Base-by-base conservation (phyloP, 345 rosid genomes). In the Citrus inodora region DNA sequence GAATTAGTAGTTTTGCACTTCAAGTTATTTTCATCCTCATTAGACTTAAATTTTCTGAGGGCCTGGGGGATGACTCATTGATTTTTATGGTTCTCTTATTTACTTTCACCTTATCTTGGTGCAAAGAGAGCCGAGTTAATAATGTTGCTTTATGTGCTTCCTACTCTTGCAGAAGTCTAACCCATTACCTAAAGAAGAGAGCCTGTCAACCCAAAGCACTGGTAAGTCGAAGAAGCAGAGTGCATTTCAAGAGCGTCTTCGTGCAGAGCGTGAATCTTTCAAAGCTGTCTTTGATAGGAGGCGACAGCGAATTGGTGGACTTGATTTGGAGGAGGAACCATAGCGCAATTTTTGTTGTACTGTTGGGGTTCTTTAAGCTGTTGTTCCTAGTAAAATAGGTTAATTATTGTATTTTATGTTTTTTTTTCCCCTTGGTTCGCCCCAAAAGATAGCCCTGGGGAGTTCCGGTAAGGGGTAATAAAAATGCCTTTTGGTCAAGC, bases 231-330 rank as follows among this genome's bases (percentile, higher is more conserved):
- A 80, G 81, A 86, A 85, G 77, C 90, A 83, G 79, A 91, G 87
- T 38, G 75, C 79, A 2, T 95, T 95, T 85, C 94, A 95, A 84
- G 98, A 93, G 62, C 91, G 80, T 76, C 88, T 93, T 3, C 88
- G 88, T 6, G 98, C 93, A 62, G 98, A 95, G 87, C 90, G 76
- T 0, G 97, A 95, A 79, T 95, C 98, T 22, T 93, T 92, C 76
- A 93, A 89, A 90, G 97, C 91, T 79, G 92, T 90, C 74, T 95
- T 92, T 59, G 98, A 93, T 72, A 85, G 86, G 82, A 88, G 93
- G 84, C 87, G 83, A 65, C 90, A 88, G 63, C 87, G 93, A 16
- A 86, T 88, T 22, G 86, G 86, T 22, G 84, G 86, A 40, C 82
- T 90, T 80, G 85, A 76, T 70, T 70, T 80, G 42, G 94, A 88